phyloP scores from a whole-genome alignment of 352 stramenopile species.

The Phytophthora sp. region DNA sequence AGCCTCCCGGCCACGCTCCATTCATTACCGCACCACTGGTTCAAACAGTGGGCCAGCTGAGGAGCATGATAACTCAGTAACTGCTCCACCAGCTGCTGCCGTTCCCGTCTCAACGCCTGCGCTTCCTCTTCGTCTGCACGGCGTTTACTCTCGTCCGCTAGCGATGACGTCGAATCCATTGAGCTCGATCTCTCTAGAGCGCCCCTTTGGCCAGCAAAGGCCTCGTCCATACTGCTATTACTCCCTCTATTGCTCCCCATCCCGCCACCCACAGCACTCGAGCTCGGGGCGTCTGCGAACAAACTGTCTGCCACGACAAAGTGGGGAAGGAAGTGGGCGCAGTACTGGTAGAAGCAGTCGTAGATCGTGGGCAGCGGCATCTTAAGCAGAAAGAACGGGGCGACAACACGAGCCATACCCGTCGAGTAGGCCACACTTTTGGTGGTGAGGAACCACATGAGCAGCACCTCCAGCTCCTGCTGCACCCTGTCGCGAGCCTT shows the following conservation, averaged over 20 bases:
- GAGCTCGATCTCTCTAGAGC: slow-evolving; percentile 37
- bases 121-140: slow-evolving; percentile 44
- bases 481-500: slow-evolving; percentile 47
- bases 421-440: slow-evolving; percentile 77
- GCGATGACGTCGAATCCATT: slow-evolving; percentile 46
- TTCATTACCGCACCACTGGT: slow-evolving; percentile 74
- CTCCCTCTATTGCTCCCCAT: slow-evolving; percentile 32
- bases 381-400: slow-evolving; percentile 73
- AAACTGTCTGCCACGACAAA: slow-evolving; percentile 62
- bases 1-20: slow-evolving; percentile 68
- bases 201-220: slow-evolving; percentile 2
- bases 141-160: slow-evolving; percentile 35
- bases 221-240: slow-evolving; percentile 42
- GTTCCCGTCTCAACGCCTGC: slow-evolving; percentile 43
- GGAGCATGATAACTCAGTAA: slow-evolving; percentile 80
- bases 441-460: slow-evolving; percentile 85
- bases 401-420: slow-evolving; percentile 80
- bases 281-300: slow-evolving; percentile 27
- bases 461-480: slow-evolving; percentile 71
- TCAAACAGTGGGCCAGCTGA: slow-evolving; percentile 64
- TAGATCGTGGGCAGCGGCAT: slow-evolving; percentile 81
- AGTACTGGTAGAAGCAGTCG: slow-evolving; percentile 89
- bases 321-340: slow-evolving; percentile 71
- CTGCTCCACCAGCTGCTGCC: slow-evolving; percentile 74
- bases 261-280: background rate